These are phyloP conservation scores for Phaffomyces thermotolerans DNA, from an alignment of 805 yeast species.

Conservation along the genomic window DNA sequence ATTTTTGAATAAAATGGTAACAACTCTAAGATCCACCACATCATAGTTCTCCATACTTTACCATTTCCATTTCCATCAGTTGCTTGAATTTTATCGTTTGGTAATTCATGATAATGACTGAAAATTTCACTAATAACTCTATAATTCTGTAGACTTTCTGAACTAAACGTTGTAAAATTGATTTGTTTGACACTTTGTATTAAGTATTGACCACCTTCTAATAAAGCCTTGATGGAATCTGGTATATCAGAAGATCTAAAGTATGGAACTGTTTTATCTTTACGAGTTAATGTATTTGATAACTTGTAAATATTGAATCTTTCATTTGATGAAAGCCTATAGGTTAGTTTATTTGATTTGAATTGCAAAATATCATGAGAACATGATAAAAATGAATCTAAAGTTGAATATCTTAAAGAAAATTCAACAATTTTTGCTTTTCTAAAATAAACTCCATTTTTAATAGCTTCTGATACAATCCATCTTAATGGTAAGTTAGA, in stretches of 20 bases:
- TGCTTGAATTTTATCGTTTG: constrained; percentile 18
- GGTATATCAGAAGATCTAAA: constrained; percentile 17
- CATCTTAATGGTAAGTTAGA: constrained; percentile 52
- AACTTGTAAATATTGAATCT: constrained; percentile 7
- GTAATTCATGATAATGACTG: constrained; percentile 16
- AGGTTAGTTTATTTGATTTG: constrained; percentile 11
- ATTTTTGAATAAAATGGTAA: constrained; percentile 50
- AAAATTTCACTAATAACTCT: constrained; percentile 8
- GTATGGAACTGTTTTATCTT: constrained; percentile 7
- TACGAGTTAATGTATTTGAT: constrained; percentile 1
- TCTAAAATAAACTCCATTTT: constrained; percentile 43
- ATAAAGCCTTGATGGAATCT: constrained; percentile 8
- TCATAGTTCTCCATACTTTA: constrained; percentile 21
- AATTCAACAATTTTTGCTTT: constrained; percentile 34
- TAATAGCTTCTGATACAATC: constrained; percentile 50
- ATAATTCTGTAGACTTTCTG: not conserved
- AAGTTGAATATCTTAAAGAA: constrained; percentile 30
- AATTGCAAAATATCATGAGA: constrained; percentile 44
- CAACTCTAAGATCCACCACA: constrained; percentile 60
- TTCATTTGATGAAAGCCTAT: constrained; percentile 7
- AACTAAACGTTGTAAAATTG: constrained; percentile 6
- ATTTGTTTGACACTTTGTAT: constrained; percentile 12
- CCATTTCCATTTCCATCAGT: constrained; percentile 35
- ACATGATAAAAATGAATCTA: constrained; percentile 38
- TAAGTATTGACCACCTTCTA: constrained; percentile 12